Percentiles rank a stretch among this genome's conserved stretches.
These are phyloP conservation scores for Aspergillus carlsbadensis DNA, from an alignment of 495 filamentous ascomycete species.

Conservation along the genomic window DNA sequence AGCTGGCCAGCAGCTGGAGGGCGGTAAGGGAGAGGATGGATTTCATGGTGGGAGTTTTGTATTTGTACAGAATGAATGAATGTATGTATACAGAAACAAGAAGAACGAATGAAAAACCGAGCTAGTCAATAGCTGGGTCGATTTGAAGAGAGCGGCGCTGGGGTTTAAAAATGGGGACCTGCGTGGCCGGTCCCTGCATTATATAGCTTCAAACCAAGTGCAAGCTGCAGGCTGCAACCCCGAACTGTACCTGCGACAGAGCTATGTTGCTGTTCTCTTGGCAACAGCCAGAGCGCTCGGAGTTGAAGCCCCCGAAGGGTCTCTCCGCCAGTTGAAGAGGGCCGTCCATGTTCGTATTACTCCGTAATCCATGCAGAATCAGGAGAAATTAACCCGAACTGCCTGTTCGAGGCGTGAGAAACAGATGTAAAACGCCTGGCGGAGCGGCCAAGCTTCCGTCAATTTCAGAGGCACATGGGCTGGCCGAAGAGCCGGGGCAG, in stretches of 20 bases:
- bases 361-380: neutral
- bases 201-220: no score
- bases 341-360: neutral
- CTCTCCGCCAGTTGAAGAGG: neutral
- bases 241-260: neutral
- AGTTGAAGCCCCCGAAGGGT: neutral
- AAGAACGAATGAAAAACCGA: neutral
- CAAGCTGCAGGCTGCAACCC: neutral
- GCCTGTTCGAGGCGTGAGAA: neutral
- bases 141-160: neutral
- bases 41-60: constrained; percentile 14
- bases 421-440: neutral
- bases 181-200: no score
- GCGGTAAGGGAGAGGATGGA: constrained; percentile 15
- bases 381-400: neutral
- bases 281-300: neutral
- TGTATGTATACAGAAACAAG: neutral
- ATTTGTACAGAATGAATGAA: neutral
- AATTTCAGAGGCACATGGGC: no score
- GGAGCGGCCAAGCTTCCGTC: constrained; percentile 1
- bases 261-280: neutral
- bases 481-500: no score
- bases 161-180: no score
- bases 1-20: constrained; percentile 24
- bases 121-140: constrained; percentile 11